phyloP scores from a whole-genome alignment of 2,329 filamentous ascomycete species.

The Plectosphaerella cucumerina region DNA sequence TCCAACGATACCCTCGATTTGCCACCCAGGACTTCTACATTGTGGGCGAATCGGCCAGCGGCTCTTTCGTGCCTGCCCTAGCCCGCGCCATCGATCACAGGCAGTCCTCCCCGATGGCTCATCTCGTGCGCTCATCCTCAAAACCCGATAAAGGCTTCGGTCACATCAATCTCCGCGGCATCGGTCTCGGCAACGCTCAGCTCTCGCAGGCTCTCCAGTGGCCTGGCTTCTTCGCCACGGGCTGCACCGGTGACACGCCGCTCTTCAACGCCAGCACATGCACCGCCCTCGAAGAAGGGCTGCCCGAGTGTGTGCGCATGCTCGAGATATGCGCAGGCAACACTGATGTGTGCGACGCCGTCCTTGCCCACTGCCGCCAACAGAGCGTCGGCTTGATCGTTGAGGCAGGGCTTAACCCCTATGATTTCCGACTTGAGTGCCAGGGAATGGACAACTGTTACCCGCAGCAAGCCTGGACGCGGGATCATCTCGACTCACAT shows the following conservation, averaged over 20 bases:
- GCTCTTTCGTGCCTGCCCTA: background rate
- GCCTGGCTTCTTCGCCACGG: conserved; percentile 3
- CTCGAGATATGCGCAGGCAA: background rate
- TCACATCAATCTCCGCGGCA: conserved; percentile 1
- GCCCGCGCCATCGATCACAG: background rate
- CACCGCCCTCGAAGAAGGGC: background rate
- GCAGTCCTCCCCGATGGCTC: background rate
- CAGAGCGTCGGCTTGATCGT: conserved; percentile 2
- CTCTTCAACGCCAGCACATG: conserved; percentile 1
- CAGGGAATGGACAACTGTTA: background rate
- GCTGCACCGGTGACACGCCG: background rate
- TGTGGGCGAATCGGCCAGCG: conserved; percentile 1
- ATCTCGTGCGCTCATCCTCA: background rate
- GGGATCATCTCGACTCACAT: background rate
- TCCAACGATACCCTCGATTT: background rate
- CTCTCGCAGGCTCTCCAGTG: conserved; percentile 3
- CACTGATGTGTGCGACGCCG: background rate
- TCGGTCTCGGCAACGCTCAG: conserved; percentile 1
- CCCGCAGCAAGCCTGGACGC: background rate
- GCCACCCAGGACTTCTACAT: conserved; percentile 2
- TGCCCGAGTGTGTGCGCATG: conserved; percentile 1
- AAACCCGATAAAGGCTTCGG: background rate
- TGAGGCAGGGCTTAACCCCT: conserved; percentile 2
- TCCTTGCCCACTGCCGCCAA: conserved; percentile 1
- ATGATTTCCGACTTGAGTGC: background rate